Evolutionary conservation across 176 grass and related monocot species (phyloP), one percentile per base, ranked within the genome.

Genomic region (Tillandsia leiboldiana): DNA sequence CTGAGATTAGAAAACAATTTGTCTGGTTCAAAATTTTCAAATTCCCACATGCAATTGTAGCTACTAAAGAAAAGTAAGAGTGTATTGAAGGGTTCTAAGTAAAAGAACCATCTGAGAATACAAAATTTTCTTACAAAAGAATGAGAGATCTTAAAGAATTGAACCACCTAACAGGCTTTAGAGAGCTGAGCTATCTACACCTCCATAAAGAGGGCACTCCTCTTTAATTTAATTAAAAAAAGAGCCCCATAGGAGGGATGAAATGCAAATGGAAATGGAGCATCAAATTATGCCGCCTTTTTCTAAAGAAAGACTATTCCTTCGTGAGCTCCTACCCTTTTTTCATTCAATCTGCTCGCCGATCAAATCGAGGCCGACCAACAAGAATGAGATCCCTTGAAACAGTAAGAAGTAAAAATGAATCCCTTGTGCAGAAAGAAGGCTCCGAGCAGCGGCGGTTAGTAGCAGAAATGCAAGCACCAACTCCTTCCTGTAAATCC

Each of bases 341-440:
- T 58, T 65, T 81, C 80, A 94, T 61, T 87, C 83, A 56, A 99
- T 75, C 84, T 99, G 95, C 84, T 99, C 90, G 20, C 95, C 95
- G 59, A 99, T 94, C 77, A 99, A 85, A 80, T 99, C 95, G 52
- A 99, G 89, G 26, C 95, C 95, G 48, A 94, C 95, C 66, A 99
- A 72, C 75, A 93, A 80, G 77, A 99, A 99, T 70, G 95, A 90
- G 52, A 99, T 84, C 47, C 95, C 95, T 65, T 99, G 95, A 71
- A 99, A 99, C 69, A 99, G 78, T 67, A 99, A 84, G 77, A 99
- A 99, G 80, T 99, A 99, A 80, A 99, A 99, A 77, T 99, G 95
- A 67, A 99, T 99, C 15, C 95, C 95, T 80, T 99, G 95, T 49
- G 91, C 91, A 0, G 89, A 88, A 1, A 99, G 83, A 84, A 99